Percentiles rank a stretch among this genome's conserved stretches.
Evolutionary conservation across 2,329 filamentous ascomycete genomes (phyloP).

Genomic region (Colletotrichum coccodes): DNA sequence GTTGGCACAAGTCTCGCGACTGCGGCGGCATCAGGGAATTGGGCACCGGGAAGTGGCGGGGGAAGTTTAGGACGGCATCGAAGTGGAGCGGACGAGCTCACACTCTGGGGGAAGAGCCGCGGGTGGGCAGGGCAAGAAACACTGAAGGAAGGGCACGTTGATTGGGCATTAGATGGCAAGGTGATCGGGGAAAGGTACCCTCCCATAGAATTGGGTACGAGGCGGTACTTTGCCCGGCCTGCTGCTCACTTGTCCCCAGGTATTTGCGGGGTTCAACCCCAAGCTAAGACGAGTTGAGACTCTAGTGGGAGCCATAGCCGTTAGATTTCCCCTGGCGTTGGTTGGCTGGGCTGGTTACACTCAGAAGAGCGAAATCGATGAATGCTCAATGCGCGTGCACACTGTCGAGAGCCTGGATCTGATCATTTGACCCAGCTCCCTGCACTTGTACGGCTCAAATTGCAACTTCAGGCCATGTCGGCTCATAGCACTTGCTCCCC

Average conservation of each 20-base stretch:
- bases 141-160: neutral
- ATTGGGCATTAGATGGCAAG: too few relatives aligned
- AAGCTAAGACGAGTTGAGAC: neutral
- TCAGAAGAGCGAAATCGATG: neutral
- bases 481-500: neutral
- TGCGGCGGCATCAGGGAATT: slow-evolving; percentile 16
- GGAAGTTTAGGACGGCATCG: neutral
- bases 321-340: neutral
- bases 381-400: neutral
- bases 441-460: neutral
- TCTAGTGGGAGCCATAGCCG: neutral
- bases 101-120: neutral
- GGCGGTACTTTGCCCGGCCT: neutral
- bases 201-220: neutral
- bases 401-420: neutral
- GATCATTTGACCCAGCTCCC: neutral
- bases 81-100: slow-evolving; percentile 1
- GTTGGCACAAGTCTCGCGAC: slow-evolving; percentile 10
- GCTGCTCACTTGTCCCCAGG: neutral
- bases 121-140: slow-evolving; percentile 4
- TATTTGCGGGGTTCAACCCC: slow-evolving; percentile 1
- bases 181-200: neutral
- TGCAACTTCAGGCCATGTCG: neutral
- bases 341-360: neutral
- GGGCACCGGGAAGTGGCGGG: slow-evolving; percentile 29